phyloP scores from a whole-genome alignment of 2,329 filamentous ascomycete species.

The Hypocrella siamensis region DNA sequence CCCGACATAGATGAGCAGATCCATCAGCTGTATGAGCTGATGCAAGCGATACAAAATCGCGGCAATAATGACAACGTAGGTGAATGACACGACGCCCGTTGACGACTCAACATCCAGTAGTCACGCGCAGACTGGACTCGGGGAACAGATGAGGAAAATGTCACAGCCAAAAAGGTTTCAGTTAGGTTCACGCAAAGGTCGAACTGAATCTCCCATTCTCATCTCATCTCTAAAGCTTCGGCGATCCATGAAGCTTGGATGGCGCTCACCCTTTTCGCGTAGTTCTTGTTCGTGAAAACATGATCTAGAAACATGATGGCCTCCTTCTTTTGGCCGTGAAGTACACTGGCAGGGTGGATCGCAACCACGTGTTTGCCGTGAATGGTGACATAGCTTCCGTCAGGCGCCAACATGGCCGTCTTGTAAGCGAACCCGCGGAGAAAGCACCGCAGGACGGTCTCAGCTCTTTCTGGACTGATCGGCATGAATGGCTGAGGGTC shows the following conservation, averaged over 20 bases:
- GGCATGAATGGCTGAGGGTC: conserved; percentile 43
- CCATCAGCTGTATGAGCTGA: conserved; percentile 84
- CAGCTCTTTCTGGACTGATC: conserved; percentile 35
- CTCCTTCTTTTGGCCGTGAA: conserved; percentile 47
- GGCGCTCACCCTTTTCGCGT: conserved; percentile 49
- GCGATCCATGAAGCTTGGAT: conserved; percentile 45
- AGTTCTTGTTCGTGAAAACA: conserved; percentile 50
- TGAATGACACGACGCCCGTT: neutral
- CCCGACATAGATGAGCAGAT: conserved; percentile 87
- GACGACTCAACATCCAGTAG: no score
- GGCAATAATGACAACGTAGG: conserved; percentile 6
- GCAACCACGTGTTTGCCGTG: conserved; percentile 44
- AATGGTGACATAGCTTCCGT: conserved; percentile 44
- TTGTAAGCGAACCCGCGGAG: conserved; percentile 43
- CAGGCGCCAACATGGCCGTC: conserved; percentile 43
- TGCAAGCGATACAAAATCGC: conserved; percentile 55
- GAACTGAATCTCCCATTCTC: neutral
- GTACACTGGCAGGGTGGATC: conserved; percentile 46
- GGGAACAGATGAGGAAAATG: neutral
- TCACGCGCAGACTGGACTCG: no score
- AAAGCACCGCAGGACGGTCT: conserved; percentile 43
- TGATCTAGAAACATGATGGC: conserved; percentile 56
- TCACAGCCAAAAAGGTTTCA: no score
- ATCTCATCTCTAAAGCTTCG: conserved; percentile 23
- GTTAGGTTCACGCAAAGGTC: neutral